A percentile compares a stretch with the other conserved stretches of the same genome.
phyloP scores from a whole-genome alignment of 2,329 filamentous ascomycete species.

The Golovinomyces cichoracearum region DNA sequence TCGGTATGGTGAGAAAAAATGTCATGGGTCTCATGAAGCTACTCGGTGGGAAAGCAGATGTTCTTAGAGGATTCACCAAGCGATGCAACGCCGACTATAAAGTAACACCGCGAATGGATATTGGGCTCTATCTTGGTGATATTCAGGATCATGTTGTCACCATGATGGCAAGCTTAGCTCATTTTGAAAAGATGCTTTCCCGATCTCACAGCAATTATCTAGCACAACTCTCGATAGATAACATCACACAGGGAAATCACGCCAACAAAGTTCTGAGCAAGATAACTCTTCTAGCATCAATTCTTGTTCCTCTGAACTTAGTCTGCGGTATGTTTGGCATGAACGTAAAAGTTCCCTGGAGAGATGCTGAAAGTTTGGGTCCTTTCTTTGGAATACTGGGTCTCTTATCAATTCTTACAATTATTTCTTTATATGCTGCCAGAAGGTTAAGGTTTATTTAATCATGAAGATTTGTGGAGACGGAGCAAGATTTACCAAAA shows the following conservation, averaged over 20 bases:
- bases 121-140: constrained; percentile 85
- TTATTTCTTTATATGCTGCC: constrained; percentile 10
- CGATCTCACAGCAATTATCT: constrained; percentile 90
- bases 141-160: constrained; percentile 98
- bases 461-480: neutral
- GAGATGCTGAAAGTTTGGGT: constrained; percentile 18
- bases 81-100: constrained; percentile 95
- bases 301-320: constrained; percentile 64
- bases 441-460: constrained; percentile 13
- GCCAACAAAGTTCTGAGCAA: constrained; percentile 81
- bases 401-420: constrained; percentile 26
- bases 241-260: constrained; percentile 62
- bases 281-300: constrained; percentile 78
- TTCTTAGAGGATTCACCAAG: constrained; percentile 91
- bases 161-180: constrained; percentile 87
- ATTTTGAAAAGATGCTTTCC: constrained; percentile 94
- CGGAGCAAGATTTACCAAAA: no score
- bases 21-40: constrained; percentile 83
- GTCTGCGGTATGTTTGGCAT: constrained; percentile 48
- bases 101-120: constrained; percentile 84
- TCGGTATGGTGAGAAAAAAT: constrained; percentile 78
- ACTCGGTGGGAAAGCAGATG: constrained; percentile 90
- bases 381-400: constrained; percentile 38
- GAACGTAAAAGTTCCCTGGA: constrained; percentile 55
- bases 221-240: constrained; percentile 78